Base-by-base conservation (phyloP, 768 basidiomycete genomes). In the Termitomyces bulborhizus region DNA sequence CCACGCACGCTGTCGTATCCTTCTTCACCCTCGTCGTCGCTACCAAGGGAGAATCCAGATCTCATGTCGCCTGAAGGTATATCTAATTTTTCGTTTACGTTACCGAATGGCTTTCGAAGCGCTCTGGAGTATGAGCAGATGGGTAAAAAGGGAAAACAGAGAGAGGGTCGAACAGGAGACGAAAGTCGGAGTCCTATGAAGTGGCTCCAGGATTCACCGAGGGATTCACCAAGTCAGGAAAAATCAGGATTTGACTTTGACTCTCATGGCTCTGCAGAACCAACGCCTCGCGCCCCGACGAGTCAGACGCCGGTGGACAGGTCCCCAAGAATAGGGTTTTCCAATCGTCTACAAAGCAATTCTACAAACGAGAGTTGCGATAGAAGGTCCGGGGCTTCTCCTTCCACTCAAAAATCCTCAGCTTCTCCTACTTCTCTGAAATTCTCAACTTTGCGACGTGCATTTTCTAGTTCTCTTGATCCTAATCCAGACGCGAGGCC, bases 1-100 rank as follows among this genome's bases (percentile, higher is more conserved):
- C 88, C 88, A 4, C 78, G 88, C 40, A 86, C 88, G 0, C 71
- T 89, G 27, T 86, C 86, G 3, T 86, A 81, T 62, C 76, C 82
- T 7, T 69, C 78, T 32, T 73, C 82, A 1, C 69, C 66, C 18
- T 77, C 83, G 1, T 69, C 76, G 27, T 63, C 63, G 42, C 54
- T 62, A 43, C 58, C 69, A 2, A 64, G 62, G 9, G 56, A 71
- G 43, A 67, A 64, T 29, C 64, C 60, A 16, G 65, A 53, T 27
- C 53, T 52, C 16, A 40, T 56, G 57, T 51, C 59, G 61, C 66
- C 69, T 37, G 63, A 68, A 27, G 68, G 62, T 15, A 49, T 62
- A 11, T 59, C 68, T 11, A 73, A 67, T 24, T 60, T 63, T 31
- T 46, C 47, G 13, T 54, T 63, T 43, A 52, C 54, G 1, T 39